Evolutionary conservation across 768 basidiomycete species (phyloP).

Genomic region (Lactarius indigo): DNA sequence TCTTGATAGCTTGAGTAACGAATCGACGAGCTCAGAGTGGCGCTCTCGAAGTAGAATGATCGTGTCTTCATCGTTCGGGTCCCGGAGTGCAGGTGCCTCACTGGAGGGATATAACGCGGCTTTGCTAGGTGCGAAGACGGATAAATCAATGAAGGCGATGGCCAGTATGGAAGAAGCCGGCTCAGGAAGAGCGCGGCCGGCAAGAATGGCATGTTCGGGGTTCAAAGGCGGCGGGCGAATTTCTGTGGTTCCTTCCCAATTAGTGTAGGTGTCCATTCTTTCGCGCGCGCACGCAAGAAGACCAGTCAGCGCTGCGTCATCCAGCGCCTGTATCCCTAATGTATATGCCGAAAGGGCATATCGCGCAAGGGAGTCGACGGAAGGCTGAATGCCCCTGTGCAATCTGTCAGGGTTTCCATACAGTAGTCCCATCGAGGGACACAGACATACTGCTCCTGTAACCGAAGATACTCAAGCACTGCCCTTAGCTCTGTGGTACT

Average conservation of each 20-base stretch:
- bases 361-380: slow-evolving; percentile 16
- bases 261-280: slow-evolving; percentile 13
- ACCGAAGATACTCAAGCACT: slow-evolving; percentile 18
- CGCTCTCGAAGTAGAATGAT: slow-evolving; percentile 10
- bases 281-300: slow-evolving; percentile 2
- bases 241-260: slow-evolving; percentile 9
- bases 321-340: slow-evolving; percentile 5
- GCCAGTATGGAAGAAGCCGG: slow-evolving; percentile 17
- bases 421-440: neutral
- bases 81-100: neutral
- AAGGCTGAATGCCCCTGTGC: slow-evolving; percentile 1
- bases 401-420: neutral
- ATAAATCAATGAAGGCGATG: slow-evolving; percentile 19
- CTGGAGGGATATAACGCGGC: neutral
- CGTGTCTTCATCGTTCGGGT: slow-evolving; percentile 1
- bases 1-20: slow-evolving; percentile 7
- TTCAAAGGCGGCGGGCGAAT: slow-evolving; percentile 2
- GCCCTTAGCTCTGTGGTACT: slow-evolving; percentile 14
- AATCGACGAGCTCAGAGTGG: slow-evolving; percentile 1
- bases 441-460: slow-evolving; percentile 13
- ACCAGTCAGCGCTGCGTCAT: slow-evolving; percentile 9
- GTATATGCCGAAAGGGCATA: slow-evolving; percentile 17
- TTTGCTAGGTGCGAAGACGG: slow-evolving; percentile 2
- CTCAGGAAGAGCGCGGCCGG: slow-evolving; percentile 11
- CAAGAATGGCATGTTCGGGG: slow-evolving; percentile 13